Conservation (phyloP, 2,329 filamentous ascomycete species). For the Pyrenochaeta sp. region DNA sequence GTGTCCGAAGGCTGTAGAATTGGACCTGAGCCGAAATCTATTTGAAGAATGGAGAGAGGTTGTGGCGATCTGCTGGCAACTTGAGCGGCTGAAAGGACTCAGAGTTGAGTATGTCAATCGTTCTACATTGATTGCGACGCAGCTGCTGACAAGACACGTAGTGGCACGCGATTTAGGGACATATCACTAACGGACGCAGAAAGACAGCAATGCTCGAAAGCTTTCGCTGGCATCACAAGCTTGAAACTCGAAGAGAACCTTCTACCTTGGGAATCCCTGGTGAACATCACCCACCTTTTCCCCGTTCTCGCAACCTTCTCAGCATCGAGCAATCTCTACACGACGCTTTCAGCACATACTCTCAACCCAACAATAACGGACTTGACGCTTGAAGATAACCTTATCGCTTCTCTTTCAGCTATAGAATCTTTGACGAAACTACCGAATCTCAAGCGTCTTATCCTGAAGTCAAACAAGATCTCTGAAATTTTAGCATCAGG, state of each 20-base stretch:
- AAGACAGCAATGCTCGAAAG: slow-evolving; percentile 25
- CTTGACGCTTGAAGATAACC: slow-evolving; percentile 76
- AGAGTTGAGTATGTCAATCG: slow-evolving; percentile 68
- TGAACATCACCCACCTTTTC: slow-evolving; percentile 59
- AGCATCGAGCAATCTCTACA: slow-evolving; percentile 48
- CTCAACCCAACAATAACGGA: slow-evolving; percentile 65
- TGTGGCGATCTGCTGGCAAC: slow-evolving; percentile 71
- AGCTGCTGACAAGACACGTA: slow-evolving; percentile 45
- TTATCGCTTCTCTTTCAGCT: slow-evolving; percentile 66
- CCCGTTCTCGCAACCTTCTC: slow-evolving; percentile 62
- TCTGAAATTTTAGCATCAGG: slow-evolving; percentile 43
- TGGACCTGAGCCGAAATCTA: slow-evolving; percentile 87
- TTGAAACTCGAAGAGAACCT: slow-evolving; percentile 60
- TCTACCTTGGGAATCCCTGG: slow-evolving; percentile 49
- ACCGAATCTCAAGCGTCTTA: slow-evolving; percentile 56
- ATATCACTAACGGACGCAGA: slow-evolving; percentile 34
- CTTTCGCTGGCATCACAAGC: slow-evolving; percentile 50
- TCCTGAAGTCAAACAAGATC: slow-evolving; percentile 80
- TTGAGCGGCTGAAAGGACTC: slow-evolving; percentile 71
- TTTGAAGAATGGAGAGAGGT: slow-evolving; percentile 74
- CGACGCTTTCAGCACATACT: slow-evolving; percentile 36
- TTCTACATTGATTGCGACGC: not conserved
- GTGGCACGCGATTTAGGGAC: slow-evolving; percentile 74
- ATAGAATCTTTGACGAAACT: slow-evolving; percentile 68
- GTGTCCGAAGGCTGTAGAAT: slow-evolving; percentile 69